Evolutionary conservation across 306 rosid genomes (phyloP).

Genomic region (Cicer judaicum): DNA sequence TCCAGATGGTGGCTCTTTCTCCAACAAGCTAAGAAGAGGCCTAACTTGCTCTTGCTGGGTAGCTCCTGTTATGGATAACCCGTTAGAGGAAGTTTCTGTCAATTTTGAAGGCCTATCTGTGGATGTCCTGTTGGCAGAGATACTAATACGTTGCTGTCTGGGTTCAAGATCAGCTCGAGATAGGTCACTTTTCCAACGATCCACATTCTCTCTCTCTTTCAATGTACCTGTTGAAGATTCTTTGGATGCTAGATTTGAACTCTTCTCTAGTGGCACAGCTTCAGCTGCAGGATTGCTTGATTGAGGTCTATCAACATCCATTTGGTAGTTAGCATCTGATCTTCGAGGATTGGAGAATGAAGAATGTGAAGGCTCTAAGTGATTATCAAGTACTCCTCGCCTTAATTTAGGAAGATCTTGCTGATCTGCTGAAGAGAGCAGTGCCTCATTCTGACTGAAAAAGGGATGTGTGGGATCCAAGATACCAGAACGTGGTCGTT

Average conservation of each 20-base stretch:
- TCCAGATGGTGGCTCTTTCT: slow-evolving; percentile 95
- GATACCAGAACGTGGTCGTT: slow-evolving; percentile 82
- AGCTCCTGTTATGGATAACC: slow-evolving; percentile 57
- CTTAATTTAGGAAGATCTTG: slow-evolving; percentile 65
- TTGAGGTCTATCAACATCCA: slow-evolving; percentile 74
- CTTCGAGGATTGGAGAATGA: slow-evolving; percentile 84
- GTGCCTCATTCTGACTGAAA: slow-evolving; percentile 67
- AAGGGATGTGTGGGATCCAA: slow-evolving; percentile 70
- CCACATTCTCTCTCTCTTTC: slow-evolving; percentile 69
- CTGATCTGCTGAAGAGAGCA: slow-evolving; percentile 63
- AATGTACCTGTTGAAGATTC: slow-evolving; percentile 58
- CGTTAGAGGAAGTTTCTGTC: slow-evolving; percentile 72
- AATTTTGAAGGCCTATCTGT: slow-evolving; percentile 75
- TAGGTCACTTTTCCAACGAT: slow-evolving; percentile 71
- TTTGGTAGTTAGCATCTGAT: slow-evolving; percentile 67
- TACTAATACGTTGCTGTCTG: slow-evolving; percentile 69
- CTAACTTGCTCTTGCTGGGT: slow-evolving; percentile 87
- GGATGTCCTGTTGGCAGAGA: slow-evolving; percentile 67
- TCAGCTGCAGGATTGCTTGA: slow-evolving; percentile 64
- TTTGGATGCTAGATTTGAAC: slow-evolving; percentile 52
- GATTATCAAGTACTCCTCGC: slow-evolving; percentile 75
- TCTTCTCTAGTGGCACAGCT: slow-evolving; percentile 60
- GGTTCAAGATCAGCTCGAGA: slow-evolving; percentile 67
- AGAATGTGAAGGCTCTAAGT: slow-evolving; percentile 76
- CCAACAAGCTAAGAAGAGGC: slow-evolving; percentile 97